phyloP scores from a whole-genome alignment of 352 stramenopile species.

The Phytophthora multivora region DNA sequence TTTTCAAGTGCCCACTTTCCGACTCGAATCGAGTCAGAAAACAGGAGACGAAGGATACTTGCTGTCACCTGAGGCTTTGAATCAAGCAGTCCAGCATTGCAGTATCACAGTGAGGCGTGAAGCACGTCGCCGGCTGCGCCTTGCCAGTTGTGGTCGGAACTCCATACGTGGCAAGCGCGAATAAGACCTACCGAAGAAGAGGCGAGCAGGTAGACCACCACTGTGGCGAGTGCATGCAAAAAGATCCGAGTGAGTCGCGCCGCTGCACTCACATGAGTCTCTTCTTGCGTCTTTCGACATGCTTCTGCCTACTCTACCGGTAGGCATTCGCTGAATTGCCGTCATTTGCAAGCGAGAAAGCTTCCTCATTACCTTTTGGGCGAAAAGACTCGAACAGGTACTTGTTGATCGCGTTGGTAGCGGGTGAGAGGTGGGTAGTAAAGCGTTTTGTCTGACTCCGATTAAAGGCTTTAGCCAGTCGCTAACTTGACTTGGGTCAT shows the following conservation, averaged over 20 bases:
- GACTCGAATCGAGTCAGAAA: slow-evolving; percentile 24
- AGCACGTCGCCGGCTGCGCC: neutral
- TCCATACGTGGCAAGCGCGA: slow-evolving; percentile 24
- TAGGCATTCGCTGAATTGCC: slow-evolving; percentile 35
- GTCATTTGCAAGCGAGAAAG: slow-evolving; percentile 11
- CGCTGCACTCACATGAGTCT: slow-evolving; percentile 17
- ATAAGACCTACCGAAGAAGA: slow-evolving; percentile 20
- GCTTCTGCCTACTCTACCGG: neutral
- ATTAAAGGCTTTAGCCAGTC: slow-evolving; percentile 19
- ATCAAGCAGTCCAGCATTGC: neutral
- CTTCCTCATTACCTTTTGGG: neutral
- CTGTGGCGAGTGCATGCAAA: slow-evolving; percentile 31
- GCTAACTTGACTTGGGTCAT: slow-evolving; percentile 18
- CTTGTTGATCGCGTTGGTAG: no score
- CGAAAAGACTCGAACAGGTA: no score
- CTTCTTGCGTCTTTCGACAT: neutral
- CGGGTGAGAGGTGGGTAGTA: slow-evolving; percentile 15
- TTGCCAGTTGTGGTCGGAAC: slow-evolving; percentile 11
- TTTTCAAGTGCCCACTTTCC: slow-evolving; percentile 3
- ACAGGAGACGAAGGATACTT: slow-evolving; percentile 15
- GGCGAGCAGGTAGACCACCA: neutral
- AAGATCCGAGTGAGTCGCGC: slow-evolving; percentile 20
- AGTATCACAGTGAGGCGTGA: slow-evolving; percentile 14
- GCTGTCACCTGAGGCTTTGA: slow-evolving; percentile 11
- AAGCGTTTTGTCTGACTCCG: slow-evolving; percentile 4